Conservation (phyloP, 108 stramenopile genomes). For the Bacterosira constricta region DNA sequence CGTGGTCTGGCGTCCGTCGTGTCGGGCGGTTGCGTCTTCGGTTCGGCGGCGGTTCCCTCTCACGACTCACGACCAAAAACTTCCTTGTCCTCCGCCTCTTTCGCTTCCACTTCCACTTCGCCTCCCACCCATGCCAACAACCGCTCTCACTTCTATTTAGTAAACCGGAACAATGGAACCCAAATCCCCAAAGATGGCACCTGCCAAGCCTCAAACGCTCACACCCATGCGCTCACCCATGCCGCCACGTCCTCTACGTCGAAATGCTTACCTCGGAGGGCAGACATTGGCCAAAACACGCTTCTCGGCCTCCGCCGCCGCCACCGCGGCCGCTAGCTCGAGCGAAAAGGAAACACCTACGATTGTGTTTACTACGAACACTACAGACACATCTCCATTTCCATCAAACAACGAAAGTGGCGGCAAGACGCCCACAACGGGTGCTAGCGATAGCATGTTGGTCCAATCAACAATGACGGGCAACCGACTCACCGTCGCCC, state of each 20-base stretch:
- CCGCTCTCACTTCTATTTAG: background rate
- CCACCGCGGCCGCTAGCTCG: slow-evolving; percentile 7
- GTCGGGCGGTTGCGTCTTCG: background rate
- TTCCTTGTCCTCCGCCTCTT: background rate
- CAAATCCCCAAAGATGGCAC: background rate
- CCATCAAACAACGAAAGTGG: background rate
- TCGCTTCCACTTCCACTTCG: background rate
- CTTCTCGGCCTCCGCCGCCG: too few species aligned
- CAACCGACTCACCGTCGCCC: background rate
- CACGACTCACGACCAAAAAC: background rate
- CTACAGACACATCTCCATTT: too few species aligned
- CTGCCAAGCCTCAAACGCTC: background rate
- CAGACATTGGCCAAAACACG: background rate
- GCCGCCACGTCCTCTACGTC: background rate
- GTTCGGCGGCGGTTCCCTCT: background rate
- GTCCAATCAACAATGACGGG: too few species aligned
- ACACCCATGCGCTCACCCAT: slow-evolving; percentile 1
- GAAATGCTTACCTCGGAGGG: background rate
- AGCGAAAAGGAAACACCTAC: slow-evolving; percentile 37
- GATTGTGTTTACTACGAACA: slow-evolving; percentile 12
- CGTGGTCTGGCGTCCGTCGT: background rate
- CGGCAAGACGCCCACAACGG: background rate
- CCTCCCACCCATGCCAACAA: background rate
- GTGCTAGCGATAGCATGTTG: background rate
- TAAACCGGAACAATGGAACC: background rate